Evolutionary conservation across 768 basidiomycete species (phyloP).

Genomic region (Gloeophyllum trabeum): DNA sequence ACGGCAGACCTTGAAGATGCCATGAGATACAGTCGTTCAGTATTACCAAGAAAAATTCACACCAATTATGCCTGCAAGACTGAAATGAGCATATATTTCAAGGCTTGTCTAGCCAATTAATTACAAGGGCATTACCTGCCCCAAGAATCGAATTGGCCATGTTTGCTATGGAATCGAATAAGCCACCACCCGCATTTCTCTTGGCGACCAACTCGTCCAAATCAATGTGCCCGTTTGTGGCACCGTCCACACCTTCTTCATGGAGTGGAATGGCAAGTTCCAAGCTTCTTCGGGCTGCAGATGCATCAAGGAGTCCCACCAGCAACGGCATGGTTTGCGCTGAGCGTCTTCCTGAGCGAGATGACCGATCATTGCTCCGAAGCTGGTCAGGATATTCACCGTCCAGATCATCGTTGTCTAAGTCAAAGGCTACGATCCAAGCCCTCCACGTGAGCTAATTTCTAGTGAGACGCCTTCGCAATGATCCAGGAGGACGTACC

Average conservation of each 20-base stretch:
- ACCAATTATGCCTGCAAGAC: constrained; percentile 80
- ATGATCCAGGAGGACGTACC: constrained; percentile 53
- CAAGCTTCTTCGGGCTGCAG: constrained; percentile 36
- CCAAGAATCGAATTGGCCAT: constrained; percentile 97
- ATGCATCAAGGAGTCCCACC: constrained; percentile 63
- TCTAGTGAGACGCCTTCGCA: too few relatives aligned
- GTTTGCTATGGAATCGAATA: constrained; percentile 76
- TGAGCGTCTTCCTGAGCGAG: constrained; percentile 23
- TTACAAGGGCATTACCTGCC: constrained; percentile 45
- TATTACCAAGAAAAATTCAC: constrained; percentile 4
- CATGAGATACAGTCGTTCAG: neutral
- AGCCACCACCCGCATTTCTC: constrained; percentile 54
- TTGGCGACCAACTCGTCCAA: constrained; percentile 66
- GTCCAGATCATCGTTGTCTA: constrained; percentile 76
- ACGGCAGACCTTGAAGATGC: constrained; percentile 63
- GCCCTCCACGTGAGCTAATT: too few relatives aligned
- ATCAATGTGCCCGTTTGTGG: constrained; percentile 32
- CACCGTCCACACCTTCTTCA: too few relatives aligned
- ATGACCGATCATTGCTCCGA: constrained; percentile 19
- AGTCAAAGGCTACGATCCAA: constrained; percentile 70
- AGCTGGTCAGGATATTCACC: constrained; percentile 24
- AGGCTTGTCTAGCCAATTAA: too few relatives aligned
- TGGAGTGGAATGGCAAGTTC: constrained; percentile 12
- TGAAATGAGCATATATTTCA: too few relatives aligned
- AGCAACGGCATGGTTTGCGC: constrained; percentile 68